Conservation (phyloP, 805 yeast species). For the Cyberlindnera mycetangii region DNA sequence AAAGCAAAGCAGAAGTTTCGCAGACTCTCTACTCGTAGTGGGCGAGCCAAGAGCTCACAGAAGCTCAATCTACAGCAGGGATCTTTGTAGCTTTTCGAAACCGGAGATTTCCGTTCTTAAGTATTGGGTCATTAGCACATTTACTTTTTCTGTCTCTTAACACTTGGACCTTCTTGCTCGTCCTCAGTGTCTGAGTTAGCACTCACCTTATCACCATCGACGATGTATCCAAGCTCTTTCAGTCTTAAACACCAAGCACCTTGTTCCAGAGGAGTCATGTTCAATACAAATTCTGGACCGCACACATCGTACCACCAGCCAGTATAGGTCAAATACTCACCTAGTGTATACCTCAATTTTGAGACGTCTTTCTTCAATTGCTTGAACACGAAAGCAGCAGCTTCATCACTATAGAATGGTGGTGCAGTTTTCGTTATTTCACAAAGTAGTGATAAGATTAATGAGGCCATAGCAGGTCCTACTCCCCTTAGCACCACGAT, state of each 20-base stretch:
- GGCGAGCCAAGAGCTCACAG: too few species aligned
- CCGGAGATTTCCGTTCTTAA: too few species aligned
- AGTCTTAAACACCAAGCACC: conserved; percentile 25
- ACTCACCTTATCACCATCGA: background rate
- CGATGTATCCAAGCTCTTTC: conserved; percentile 6
- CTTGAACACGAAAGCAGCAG: conserved; percentile 19
- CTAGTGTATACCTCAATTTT: conserved; percentile 23
- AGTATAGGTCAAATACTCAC: conserved; percentile 21
- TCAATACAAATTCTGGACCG: conserved; percentile 12
- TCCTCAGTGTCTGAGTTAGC: background rate
- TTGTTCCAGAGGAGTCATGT: conserved; percentile 21
- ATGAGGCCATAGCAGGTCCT: conserved; percentile 30
- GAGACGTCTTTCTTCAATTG: background rate
- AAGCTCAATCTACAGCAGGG: too few species aligned
- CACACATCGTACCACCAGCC: conserved; percentile 12
- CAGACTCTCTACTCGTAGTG: too few species aligned
- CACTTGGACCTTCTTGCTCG: background rate
- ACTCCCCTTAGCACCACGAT: conserved; percentile 24
- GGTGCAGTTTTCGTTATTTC: conserved; percentile 22
- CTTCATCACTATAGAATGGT: conserved; percentile 29
- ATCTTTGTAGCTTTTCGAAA: too few species aligned
- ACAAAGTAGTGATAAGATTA: conserved; percentile 20
- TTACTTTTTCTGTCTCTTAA: background rate
- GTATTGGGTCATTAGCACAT: too few species aligned
- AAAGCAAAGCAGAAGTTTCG: too few species aligned